These are phyloP conservation scores for Hanseniaspora thailandica DNA, from an alignment of 805 yeast species.

Conservation along the genomic window DNA sequence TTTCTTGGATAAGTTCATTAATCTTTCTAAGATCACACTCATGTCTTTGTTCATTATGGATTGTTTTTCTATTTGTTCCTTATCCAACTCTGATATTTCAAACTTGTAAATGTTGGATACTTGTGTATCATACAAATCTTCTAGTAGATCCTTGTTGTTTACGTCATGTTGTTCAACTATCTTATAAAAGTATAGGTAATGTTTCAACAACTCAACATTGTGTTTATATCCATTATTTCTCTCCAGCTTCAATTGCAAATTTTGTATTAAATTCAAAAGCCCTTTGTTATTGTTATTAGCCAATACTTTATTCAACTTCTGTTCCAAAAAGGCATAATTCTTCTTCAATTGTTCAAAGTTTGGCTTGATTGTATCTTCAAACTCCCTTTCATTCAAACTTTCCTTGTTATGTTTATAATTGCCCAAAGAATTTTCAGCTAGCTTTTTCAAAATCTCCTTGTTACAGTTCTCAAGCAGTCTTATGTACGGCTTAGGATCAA, in stretches of 20 bases:
- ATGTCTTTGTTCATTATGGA: not conserved
- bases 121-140: not conserved
- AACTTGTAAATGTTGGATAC: not conserved
- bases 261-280: not conserved
- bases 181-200: not conserved
- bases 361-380: constrained; percentile 31
- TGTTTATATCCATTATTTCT: constrained; percentile 1
- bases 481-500: constrained; percentile 90
- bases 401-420: constrained; percentile 3
- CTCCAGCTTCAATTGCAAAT: not conserved
- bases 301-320: constrained; percentile 29
- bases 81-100: constrained; percentile 7
- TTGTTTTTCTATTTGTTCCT: not conserved
- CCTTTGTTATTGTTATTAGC: constrained; percentile 16
- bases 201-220: constrained; percentile 1
- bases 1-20: not conserved
- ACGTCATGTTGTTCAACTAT: not conserved
- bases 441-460: constrained; percentile 44
- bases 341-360: constrained; percentile 36
- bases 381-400: not conserved
- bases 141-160: not conserved
- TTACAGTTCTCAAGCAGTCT: constrained; percentile 83
- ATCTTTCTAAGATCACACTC: not conserved
- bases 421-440: constrained; percentile 28
- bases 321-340: constrained; percentile 41